These are phyloP conservation scores for Lasiodiplodia gonubiensis DNA, from an alignment of 2,329 filamentous ascomycete genomes.

Conservation along the genomic window DNA sequence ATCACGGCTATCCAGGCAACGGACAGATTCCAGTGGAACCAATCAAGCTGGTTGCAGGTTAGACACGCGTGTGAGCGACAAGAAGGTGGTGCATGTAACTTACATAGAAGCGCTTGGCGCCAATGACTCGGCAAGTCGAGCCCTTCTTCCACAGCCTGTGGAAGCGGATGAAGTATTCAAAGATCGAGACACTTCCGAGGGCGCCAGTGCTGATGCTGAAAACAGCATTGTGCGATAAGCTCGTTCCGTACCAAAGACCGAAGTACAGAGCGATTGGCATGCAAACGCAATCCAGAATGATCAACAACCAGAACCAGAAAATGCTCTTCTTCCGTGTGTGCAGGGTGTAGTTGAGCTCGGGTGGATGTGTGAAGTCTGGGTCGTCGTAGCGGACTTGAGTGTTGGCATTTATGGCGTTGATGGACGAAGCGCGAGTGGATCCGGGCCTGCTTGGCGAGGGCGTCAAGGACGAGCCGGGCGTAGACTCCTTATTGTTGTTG, in stretches of 20 bases:
- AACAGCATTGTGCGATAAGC: slow-evolving; percentile 57
- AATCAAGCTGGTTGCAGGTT: slow-evolving; percentile 53
- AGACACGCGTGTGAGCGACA: slow-evolving; percentile 27
- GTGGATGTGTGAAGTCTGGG: slow-evolving; percentile 51
- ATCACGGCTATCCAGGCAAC: slow-evolving; percentile 62
- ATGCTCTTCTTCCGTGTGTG: slow-evolving; percentile 61
- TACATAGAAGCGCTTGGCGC: slow-evolving; percentile 50
- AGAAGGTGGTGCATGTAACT: slow-evolving; percentile 26
- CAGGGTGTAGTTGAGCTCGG: slow-evolving; percentile 62
- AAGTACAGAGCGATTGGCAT: slow-evolving; percentile 67
- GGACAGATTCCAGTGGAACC: slow-evolving; percentile 64
- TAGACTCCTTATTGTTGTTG: not conserved
- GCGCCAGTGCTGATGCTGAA: slow-evolving; percentile 62
- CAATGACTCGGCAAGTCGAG: slow-evolving; percentile 60
- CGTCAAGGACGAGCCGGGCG: slow-evolving; percentile 15
- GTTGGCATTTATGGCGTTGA: slow-evolving; percentile 45
- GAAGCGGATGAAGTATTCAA: slow-evolving; percentile 60
- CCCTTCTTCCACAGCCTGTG: slow-evolving; percentile 57
- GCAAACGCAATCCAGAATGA: slow-evolving; percentile 63
- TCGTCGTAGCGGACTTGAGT: slow-evolving; percentile 50
- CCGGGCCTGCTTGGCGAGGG: slow-evolving; percentile 26
- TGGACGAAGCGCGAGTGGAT: slow-evolving; percentile 36
- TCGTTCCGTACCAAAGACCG: slow-evolving; percentile 63
- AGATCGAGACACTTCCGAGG: slow-evolving; percentile 59
- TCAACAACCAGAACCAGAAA: slow-evolving; percentile 64